Conservation (phyloP, 164 flowering plant species). For the Chloranthus sessilifolius region DNA sequence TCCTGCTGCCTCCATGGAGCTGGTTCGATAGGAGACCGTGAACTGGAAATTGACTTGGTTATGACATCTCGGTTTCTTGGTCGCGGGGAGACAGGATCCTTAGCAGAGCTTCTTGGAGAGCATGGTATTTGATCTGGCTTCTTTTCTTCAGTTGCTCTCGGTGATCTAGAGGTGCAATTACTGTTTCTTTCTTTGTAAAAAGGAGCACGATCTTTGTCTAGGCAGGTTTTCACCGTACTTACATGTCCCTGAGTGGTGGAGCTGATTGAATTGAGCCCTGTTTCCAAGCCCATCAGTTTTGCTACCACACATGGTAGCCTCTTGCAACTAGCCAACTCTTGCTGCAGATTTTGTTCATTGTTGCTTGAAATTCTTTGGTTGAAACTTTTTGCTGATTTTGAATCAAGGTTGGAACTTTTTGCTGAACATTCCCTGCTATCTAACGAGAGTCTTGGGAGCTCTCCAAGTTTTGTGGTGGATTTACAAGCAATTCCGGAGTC, state of each 20-base stretch:
- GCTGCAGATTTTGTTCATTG: constrained; percentile 16
- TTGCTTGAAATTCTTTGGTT: constrained; percentile 23
- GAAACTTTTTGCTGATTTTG: too few relatives aligned
- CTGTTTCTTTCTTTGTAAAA: constrained; percentile 3
- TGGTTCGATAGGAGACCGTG: constrained; percentile 55
- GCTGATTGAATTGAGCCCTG: constrained; percentile 35
- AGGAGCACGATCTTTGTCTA: constrained; percentile 17
- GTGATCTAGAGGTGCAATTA: constrained; percentile 17
- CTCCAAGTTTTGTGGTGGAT: constrained; percentile 50
- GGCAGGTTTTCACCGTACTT: constrained; percentile 12
- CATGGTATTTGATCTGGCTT: constrained; percentile 19
- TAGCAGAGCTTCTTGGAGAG: constrained; percentile 31
- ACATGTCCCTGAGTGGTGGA: constrained; percentile 17
- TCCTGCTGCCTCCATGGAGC: constrained; percentile 74
- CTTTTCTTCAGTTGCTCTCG: constrained; percentile 27
- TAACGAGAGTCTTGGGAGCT: constrained; percentile 79
- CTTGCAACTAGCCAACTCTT: constrained; percentile 24
- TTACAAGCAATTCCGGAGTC: constrained; percentile 52
- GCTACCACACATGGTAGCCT: constrained; percentile 76
- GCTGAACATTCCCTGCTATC: constrained; percentile 57
- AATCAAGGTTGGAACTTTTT: constrained; percentile 25
- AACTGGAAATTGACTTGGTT: constrained; percentile 38
- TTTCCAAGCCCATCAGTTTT: constrained; percentile 84
- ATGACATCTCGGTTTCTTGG: constrained; percentile 19
- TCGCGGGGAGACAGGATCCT: constrained; percentile 30